A percentile compares a stretch with the other conserved stretches of the same genome.
phyloP scores from a whole-genome alignment of 805 yeast genomes.

The Candida ficus region DNA sequence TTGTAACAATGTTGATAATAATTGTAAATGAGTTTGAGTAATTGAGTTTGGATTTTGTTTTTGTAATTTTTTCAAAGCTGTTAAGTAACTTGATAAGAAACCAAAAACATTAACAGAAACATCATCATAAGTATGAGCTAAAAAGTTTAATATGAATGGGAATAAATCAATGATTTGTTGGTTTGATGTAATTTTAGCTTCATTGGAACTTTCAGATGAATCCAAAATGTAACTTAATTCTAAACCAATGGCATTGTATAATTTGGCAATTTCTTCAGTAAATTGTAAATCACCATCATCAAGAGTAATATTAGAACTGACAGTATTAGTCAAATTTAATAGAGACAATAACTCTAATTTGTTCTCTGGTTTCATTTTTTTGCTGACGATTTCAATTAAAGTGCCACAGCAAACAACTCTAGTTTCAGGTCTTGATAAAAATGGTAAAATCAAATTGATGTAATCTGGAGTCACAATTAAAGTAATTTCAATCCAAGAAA shows the following conservation, averaged over 20 bases:
- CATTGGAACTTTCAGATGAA: conserved; percentile 38
- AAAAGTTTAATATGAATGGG: conserved; percentile 67
- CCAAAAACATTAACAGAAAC: conserved; percentile 80
- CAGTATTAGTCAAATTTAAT: conserved; percentile 57
- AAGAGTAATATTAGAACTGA: conserved; percentile 32
- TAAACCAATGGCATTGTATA: conserved; percentile 66
- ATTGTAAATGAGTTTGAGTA: conserved; percentile 37
- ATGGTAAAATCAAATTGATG: conserved; percentile 48
- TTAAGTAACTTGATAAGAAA: conserved; percentile 67
- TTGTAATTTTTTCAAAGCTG: conserved; percentile 56
- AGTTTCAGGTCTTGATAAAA: conserved; percentile 37
- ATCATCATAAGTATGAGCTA: conserved; percentile 85
- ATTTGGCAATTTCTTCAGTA: conserved; percentile 68
- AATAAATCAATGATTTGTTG: conserved; percentile 54
- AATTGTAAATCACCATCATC: conserved; percentile 57
- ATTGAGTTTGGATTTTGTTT: conserved; percentile 35
- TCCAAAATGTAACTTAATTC: conserved; percentile 73
- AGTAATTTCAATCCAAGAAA: conserved; percentile 68
- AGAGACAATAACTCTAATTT: conserved; percentile 60
- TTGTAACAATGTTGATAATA: conserved; percentile 58
- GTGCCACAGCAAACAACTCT: conserved; percentile 33
- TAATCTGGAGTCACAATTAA: conserved; percentile 22
- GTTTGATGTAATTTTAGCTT: conserved; percentile 35
- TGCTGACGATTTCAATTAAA: conserved; percentile 59
- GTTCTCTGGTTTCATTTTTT: conserved; percentile 71